Conservation (phyloP, 1,284 basidiomycete species). For the Pisolithus thermaeus region DNA sequence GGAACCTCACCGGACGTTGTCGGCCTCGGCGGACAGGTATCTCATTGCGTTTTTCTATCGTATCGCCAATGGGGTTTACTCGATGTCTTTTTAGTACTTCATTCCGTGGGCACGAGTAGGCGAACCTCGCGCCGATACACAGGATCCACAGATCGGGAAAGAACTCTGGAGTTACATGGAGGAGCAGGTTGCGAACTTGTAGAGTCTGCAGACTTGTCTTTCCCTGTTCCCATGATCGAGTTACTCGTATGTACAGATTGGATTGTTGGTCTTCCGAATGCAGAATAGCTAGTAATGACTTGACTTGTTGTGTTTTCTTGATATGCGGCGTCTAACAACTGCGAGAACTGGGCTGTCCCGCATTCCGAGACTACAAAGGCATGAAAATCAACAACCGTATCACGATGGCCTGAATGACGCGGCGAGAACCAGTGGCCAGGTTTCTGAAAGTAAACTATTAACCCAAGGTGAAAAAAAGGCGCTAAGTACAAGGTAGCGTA, state of each 20-base stretch:
- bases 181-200: slow-evolving; percentile 31
- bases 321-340: neutral
- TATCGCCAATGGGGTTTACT: neutral
- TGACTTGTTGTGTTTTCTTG: too few species aligned
- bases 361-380: too few species aligned
- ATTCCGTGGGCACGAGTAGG: slow-evolving; percentile 41
- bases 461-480: too few species aligned
- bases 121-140: slow-evolving; percentile 14
- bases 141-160: slow-evolving; percentile 30
- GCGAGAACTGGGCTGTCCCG: too few species aligned
- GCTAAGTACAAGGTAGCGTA: too few species aligned
- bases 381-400: too few species aligned
- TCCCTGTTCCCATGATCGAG: too few species aligned
- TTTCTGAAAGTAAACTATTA: too few species aligned
- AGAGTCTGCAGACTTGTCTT: neutral
- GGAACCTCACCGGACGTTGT: slow-evolving; percentile 41
- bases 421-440: too few species aligned
- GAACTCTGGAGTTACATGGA: slow-evolving; percentile 43
- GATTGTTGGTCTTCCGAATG: neutral
- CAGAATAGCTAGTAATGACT: too few species aligned
- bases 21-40: slow-evolving; percentile 41
- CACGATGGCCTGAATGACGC: too few species aligned
- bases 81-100: slow-evolving; percentile 30
- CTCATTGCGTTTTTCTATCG: neutral
- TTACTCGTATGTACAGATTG: neutral